A percentile compares a stretch with the other conserved stretches of the same genome.
phyloP scores from a whole-genome alignment of 495 filamentous ascomycete genomes.

The Penicillium odoratum region DNA sequence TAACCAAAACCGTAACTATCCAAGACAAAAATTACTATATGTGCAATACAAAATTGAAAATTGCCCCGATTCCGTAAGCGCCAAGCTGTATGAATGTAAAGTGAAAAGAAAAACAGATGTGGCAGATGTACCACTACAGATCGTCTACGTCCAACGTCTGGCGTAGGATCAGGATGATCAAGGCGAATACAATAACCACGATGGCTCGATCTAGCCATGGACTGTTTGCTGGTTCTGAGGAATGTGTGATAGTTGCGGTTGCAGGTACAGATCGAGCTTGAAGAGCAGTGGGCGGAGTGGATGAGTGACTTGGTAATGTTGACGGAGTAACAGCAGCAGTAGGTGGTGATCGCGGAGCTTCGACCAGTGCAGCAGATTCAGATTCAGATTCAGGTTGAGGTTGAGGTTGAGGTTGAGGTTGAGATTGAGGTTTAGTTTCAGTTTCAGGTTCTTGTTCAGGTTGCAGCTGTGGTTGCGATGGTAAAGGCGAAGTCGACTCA shows the following conservation, averaged over 20 bases:
- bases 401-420: background rate
- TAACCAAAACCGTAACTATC: background rate
- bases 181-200: slow-evolving; percentile 47
- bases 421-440: background rate
- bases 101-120: background rate
- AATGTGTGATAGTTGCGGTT: background rate
- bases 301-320: background rate
- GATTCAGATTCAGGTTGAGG: background rate
- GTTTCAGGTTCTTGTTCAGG: background rate
- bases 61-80: background rate
- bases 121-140: slow-evolving; percentile 10
- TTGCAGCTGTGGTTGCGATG: background rate
- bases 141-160: slow-evolving; percentile 35
- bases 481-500: background rate
- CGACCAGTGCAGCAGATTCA: background rate
- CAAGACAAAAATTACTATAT: background rate
- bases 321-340: background rate
- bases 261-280: slow-evolving; percentile 5
- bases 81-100: slow-evolving; percentile 4
- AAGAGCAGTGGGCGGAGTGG: background rate
- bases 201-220: slow-evolving; percentile 61
- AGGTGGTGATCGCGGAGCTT: background rate
- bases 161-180: slow-evolving; percentile 48
- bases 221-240: slow-evolving; percentile 23
- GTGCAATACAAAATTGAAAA: background rate